Conservation (phyloP, 805 yeast genomes). For the Candida nemodendra region DNA sequence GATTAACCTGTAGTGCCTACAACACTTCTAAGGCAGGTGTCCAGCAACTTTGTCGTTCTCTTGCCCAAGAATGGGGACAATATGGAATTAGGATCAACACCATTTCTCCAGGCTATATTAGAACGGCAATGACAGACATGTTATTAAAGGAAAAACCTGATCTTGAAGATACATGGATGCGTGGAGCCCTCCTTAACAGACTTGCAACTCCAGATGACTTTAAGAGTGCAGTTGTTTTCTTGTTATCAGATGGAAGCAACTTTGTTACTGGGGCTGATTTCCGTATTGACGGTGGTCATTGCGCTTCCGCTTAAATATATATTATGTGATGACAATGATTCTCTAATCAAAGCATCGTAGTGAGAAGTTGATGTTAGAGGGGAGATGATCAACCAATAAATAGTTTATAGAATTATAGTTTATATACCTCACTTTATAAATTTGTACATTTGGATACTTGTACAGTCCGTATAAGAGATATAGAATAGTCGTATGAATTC, state of each 20-base stretch:
- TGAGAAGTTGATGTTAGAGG: too few relatives aligned
- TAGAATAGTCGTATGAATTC: too few relatives aligned
- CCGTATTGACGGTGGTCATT: constrained; percentile 19
- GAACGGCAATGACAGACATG: constrained; percentile 39
- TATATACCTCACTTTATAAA: too few relatives aligned
- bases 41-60: constrained; percentile 42
- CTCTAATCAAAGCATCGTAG: too few relatives aligned
- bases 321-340: too few relatives aligned
- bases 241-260: constrained; percentile 17
- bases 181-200: constrained; percentile 19
- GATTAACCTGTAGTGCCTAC: constrained; percentile 47
- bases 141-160: constrained; percentile 39
- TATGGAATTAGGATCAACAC: constrained; percentile 53
- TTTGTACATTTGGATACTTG: too few relatives aligned
- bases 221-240: constrained; percentile 17
- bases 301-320: constrained; percentile 35
- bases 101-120: constrained; percentile 50
- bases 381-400: too few relatives aligned
- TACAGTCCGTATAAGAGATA: too few relatives aligned
- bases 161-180: constrained; percentile 18
- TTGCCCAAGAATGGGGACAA: constrained; percentile 47
- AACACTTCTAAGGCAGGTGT: constrained; percentile 50
- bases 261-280: constrained; percentile 20
- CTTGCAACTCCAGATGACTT: constrained; percentile 18
- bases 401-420: too few relatives aligned